Base-by-base conservation (phyloP, 305 asterid species). In the Fraxinus latifolia region DNA sequence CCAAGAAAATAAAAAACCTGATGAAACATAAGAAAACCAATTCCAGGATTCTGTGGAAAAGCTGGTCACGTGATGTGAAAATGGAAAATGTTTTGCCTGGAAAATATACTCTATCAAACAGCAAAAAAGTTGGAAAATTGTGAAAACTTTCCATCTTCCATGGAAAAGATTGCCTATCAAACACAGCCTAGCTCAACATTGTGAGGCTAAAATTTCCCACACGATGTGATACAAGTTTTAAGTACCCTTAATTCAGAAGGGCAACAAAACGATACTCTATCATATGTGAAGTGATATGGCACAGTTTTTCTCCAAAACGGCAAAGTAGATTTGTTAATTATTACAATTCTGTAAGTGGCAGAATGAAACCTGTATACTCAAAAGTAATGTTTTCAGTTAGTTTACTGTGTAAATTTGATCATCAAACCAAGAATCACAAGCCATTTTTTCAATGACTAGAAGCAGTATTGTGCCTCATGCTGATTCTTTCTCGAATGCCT, bases 381-480 rank as follows among this genome's bases (percentile, higher is more conserved):
- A 55, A 4, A 39, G 11, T 7, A 19, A 17, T 19, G 27, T 55
- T 33, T 74, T 39, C 50, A 32, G 23, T 32, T 23, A 6, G 21
- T 19, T 58, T 89, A 93, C 98, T 88, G 86, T 86, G 91, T 80
- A 93, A 83, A 93, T 93, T 29, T 91, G 33, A 80, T 88, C 86
- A 47, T 89, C 89, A n/a, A 89, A 90, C 94, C 93, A 90, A 42
- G 96, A 90, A 79, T 93, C 98, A 27, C 91, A 95, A 17, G 90
- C 85, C 87, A 93, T 90, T 84, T 90, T 91, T 90, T 91, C 88
- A 95, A 76, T 31, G 96, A 84, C 89, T 88, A 86, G 91, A 91
- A 92, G 86, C 91, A 88, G 88, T 90, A 95, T 60, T 90, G 93
- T 37, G 97, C 97, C 88, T 95, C 98, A 25, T 76, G 88, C 47